Evolutionary conservation across 257 asterid species (phyloP), one percentile per base, ranked within the genome.

Genomic region (Ilex asprella): DNA sequence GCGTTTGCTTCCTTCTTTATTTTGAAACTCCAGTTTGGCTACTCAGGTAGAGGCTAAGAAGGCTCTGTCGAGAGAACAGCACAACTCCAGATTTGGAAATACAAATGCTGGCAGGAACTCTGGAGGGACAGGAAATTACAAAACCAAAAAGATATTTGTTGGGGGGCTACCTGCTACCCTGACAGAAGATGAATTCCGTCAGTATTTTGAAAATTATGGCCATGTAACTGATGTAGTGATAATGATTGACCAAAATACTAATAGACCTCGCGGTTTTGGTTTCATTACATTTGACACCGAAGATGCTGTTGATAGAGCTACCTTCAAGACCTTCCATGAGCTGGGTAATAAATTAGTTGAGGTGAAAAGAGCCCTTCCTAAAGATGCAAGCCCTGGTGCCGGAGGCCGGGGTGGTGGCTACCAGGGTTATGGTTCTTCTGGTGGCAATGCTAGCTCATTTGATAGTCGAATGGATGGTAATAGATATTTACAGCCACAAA

Each of bases 221-320:
- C 59, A 44, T 12, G 62, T 78, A 55, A 68, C 69, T 16, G 83
- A 78, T 69, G 80, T 73, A 55, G 78, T 74, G 47, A 78, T 78
- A 47, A 74, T 78, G 78, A 65, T 68, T 21, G 81, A 78, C 51
- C 74, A 69, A 30, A 58, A 43, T 15, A 78, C 81, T 41, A 68
- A 76, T 49, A 69, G 81, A 12, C 75, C 84, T 2, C 84, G 84
- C 59, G 84, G 84, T 12, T 78, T 78, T 60, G 84, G 84, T 62
- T 78, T 78, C 63, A 72, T 78, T 66, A 75, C 78, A 51, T 78
- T 75, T 63, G 73, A 73, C 63, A 61, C 74, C 0, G 81, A 78
- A 66, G 84, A 78, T n/a, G 68, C 78, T 35, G 76, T 79, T 32
- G 84, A 79, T 56, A 60, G 69, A 57, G 81, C 72, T 60, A 60